Base-by-base conservation (phyloP, 495 filamentous ascomycete genomes). In the Neurospora sp. region DNA sequence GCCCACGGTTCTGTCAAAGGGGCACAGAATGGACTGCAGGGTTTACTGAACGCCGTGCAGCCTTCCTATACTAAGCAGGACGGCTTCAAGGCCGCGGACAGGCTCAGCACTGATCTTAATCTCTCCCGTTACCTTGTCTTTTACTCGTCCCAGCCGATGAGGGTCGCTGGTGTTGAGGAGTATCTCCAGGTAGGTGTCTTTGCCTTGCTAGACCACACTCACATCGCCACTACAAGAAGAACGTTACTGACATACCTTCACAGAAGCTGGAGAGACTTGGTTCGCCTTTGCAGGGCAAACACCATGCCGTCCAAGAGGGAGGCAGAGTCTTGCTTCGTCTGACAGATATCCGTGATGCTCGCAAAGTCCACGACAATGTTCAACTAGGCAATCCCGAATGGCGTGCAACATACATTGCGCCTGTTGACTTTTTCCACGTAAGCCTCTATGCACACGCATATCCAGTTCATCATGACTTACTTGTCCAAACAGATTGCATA, bases 281-380 rank as follows among this genome's bases (percentile, higher is more conserved):
- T 3, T 72, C 74, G 20, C 71, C 74, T 3, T 73, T 75, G 71
- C 74, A 79, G 22, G 80, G 83, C 40, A 79, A 73, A 39, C 77
- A 77, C 71, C 74, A 79, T 20, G 68, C 80, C 8, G 73, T 80
- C 18, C 48, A 78, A 1, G 70, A 71, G 39, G 74, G 73, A 12
- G 77, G 77, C 53, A 77, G 76, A 46, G 82, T 89, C n/a, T 89
- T 86, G 74, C 77, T 91, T 70, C 85, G 81, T 5, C 86, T 90
- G 74, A 78, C 82, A 16, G 87, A 92, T 73, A 86, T 91, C 61
- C 83, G 84, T 71, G 88, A 90, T 75, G 85, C 88, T 39, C 84
- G 80, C 53, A 82, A 82, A 27, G 81, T 85, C 20, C 82, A 84
- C 72, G 78, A 82, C 39, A 85, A 84, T 18, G 74, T 87, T 59